Percentiles rank a stretch among this genome's conserved stretches.
phyloP scores from a whole-genome alignment of 2,329 filamentous ascomycete species.

The Epichloe typhina region DNA sequence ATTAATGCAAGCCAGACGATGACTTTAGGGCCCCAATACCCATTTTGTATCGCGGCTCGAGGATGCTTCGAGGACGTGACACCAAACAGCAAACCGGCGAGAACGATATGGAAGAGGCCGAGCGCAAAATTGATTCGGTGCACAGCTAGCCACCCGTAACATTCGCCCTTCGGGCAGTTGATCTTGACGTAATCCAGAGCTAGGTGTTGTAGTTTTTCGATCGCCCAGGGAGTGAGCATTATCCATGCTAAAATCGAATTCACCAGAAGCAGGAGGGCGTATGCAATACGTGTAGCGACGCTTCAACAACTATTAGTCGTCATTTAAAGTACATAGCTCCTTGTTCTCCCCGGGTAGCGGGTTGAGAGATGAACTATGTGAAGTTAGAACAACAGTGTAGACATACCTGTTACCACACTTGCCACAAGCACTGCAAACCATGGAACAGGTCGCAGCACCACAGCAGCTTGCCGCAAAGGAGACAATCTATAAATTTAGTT shows the following conservation, averaged over 20 bases:
- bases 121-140: conserved; percentile 97
- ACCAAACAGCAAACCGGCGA: conserved; percentile 74
- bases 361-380: neutral
- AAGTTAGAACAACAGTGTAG: neutral
- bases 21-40: conserved; percentile 97
- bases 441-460: conserved; percentile 90
- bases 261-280: conserved; percentile 83
- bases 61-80: conserved; percentile 79
- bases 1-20: conserved; percentile 78
- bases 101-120: conserved; percentile 80
- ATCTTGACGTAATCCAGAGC: conserved; percentile 95
- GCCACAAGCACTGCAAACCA: conserved; percentile 87
- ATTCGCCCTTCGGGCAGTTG: conserved; percentile 78
- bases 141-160: conserved; percentile 90
- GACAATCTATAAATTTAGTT: conserved; percentile 40
- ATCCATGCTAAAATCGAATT: conserved; percentile 98
- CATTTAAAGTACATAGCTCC: neutral
- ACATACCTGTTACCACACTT: conserved; percentile 87
- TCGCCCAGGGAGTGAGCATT: conserved; percentile 97
- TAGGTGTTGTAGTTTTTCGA: conserved; percentile 85
- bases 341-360: neutral
- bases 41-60: conserved; percentile 83
- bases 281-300: conserved; percentile 93
- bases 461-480: conserved; percentile 84
- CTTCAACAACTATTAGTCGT: conserved; percentile 27